Base-by-base conservation (phyloP, 2,329 filamentous ascomycete genomes). In the Venturia pyrina region DNA sequence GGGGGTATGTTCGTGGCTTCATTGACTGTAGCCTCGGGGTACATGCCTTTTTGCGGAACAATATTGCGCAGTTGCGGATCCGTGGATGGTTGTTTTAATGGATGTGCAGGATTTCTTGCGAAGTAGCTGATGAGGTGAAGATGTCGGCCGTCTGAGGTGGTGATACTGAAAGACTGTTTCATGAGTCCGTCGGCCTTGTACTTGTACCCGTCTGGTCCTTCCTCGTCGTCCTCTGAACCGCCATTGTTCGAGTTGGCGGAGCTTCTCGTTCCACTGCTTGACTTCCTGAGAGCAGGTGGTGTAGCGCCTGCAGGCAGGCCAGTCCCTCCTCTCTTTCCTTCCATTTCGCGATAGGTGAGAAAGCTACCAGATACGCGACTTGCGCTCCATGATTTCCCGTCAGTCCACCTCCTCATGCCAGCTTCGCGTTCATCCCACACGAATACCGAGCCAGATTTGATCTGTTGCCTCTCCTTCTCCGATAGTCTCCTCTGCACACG, bases 141-240 rank as follows among this genome's bases (percentile, higher is more conserved):
- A 75, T 98, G 95, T 72, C 97, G 92, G 69, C 91, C 86, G 46
- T 83, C 87, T 1, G 90, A 91, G 1, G 95, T 98, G 28, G 93
- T 97, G 78, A 99, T 98, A 79, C 93, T 98, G 82, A 98, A 99
- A 0, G 95, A 98, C 78, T 99, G 95, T 84, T 99, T 99, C 92
- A 98, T 97, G 4, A 99, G 84, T 0, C 95, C 95, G 72, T 99
- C 95, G 11, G 89, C 90, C 82, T 97, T 99, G 79, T 96, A 96
- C 69, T 91, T 83, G 76, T 96, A 96, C 53, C 92, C 92, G 75
- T 96, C 92, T 0, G 90, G 91, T 10, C 85, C 85, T 69, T 85
- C 83, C 65, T 81, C 82, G 72, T 83, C 84, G 65, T 90, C 88
- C 69, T 92, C 90, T 62, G 95, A 93, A 72, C 96, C 91, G 74